Percentiles rank a stretch among this genome's conserved stretches.
phyloP scores from a whole-genome alignment of 805 yeast genomes.

The Pichia sporocuriosa region DNA sequence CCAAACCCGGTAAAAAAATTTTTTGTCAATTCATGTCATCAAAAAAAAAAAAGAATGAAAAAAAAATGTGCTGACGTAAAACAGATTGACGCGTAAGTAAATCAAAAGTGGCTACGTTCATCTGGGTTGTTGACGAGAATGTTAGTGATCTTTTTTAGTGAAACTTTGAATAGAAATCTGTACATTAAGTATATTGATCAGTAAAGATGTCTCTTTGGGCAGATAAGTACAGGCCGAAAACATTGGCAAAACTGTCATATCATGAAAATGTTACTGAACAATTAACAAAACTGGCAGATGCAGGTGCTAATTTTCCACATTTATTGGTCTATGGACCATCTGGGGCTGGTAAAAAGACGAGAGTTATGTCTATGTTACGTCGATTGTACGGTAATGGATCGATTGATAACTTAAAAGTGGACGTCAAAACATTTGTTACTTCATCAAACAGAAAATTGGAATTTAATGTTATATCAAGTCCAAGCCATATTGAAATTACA shows the following conservation, averaged over 20 bases:
- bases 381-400: conserved; percentile 72
- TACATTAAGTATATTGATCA: too few relatives aligned
- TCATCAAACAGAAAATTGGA: conserved; percentile 72
- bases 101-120: too few relatives aligned
- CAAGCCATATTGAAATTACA: conserved; percentile 87
- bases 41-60: too few relatives aligned
- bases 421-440: conserved; percentile 77
- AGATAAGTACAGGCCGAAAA: conserved; percentile 81
- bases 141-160: too few relatives aligned
- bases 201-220: conserved; percentile 99
- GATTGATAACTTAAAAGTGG: conserved; percentile 81
- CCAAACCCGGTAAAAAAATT: too few relatives aligned
- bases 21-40: too few relatives aligned
- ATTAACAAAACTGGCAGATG: conserved; percentile 41
- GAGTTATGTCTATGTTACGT: conserved; percentile 71
- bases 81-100: too few relatives aligned
- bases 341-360: conserved; percentile 95
- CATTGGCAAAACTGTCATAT: conserved; percentile 55
- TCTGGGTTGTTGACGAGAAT: too few relatives aligned
- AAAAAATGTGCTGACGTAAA: too few relatives aligned
- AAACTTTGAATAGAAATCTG: too few relatives aligned
- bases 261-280: conserved; percentile 60
- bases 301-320: conserved; percentile 85
- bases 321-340: conserved; percentile 88
- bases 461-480: conserved; percentile 86